Percentiles rank a stretch among this genome's conserved stretches.
Evolutionary conservation across 2,329 filamentous ascomycete genomes (phyloP).

Genomic region (Penicillium frequentans): DNA sequence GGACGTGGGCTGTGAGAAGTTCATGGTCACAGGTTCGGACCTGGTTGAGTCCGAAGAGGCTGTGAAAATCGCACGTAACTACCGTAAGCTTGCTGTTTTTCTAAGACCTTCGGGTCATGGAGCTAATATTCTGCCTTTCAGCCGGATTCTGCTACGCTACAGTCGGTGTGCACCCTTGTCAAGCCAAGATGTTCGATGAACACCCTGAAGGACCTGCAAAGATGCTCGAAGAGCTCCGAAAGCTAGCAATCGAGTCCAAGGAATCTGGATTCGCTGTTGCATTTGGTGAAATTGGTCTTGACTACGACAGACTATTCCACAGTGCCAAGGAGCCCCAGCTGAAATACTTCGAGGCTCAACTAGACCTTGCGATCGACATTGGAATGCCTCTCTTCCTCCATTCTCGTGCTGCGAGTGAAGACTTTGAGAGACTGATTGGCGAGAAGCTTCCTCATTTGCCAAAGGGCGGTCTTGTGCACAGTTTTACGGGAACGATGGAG

Average conservation of each 20-base stretch:
- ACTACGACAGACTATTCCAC: constrained; percentile 89
- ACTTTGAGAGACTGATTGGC: constrained; percentile 74
- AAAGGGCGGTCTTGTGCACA: constrained; percentile 83
- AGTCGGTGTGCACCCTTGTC: constrained; percentile 91
- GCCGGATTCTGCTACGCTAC: constrained; percentile 84
- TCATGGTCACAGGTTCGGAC: constrained; percentile 92
- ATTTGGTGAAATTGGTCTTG: constrained; percentile 92
- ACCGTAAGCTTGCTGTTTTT: constrained; percentile 57
- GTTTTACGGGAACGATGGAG: constrained; percentile 83
- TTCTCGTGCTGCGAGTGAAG: constrained; percentile 79
- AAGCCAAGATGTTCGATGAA: constrained; percentile 72
- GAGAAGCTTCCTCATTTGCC: constrained; percentile 65
- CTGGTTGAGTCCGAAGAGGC: constrained; percentile 75
- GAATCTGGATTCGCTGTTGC: constrained; percentile 65
- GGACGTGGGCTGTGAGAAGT: constrained; percentile 77
- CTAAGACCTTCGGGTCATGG: neutral
- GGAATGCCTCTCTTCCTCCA: constrained; percentile 90
- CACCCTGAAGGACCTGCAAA: constrained; percentile 47
- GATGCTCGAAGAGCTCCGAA: constrained; percentile 59
- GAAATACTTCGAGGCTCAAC: constrained; percentile 80
- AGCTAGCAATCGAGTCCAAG: constrained; percentile 63
- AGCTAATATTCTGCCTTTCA: constrained; percentile 33
- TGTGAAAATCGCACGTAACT: constrained; percentile 68
- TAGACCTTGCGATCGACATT: constrained; percentile 73
- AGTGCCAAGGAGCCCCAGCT: constrained; percentile 77